Evolutionary conservation across 352 stramenopile species (phyloP).

Genomic region (Pythium phragmitis): DNA sequence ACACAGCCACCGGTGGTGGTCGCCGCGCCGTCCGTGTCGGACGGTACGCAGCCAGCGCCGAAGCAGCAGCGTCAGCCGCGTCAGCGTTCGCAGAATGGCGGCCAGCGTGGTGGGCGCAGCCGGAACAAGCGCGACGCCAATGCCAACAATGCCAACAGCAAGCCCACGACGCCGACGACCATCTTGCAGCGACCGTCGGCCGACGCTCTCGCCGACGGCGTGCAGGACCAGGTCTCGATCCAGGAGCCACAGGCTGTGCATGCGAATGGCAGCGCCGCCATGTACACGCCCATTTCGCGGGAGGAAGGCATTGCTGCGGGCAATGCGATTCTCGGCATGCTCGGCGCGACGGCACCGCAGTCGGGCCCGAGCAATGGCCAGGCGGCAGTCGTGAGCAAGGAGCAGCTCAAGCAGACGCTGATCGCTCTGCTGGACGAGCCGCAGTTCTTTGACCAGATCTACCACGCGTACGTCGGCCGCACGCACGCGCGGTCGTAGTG

Average conservation of each 20-base stretch:
- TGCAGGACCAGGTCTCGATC: constrained; percentile 12
- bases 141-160: constrained; percentile 32
- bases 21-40: background rate
- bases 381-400: constrained; percentile 61
- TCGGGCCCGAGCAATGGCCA: constrained; percentile 9
- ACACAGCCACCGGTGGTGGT: constrained; percentile 7
- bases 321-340: constrained; percentile 83
- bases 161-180: constrained; percentile 41
- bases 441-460: constrained; percentile 88
- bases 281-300: constrained; percentile 68
- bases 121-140: constrained; percentile 34
- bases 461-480: constrained; percentile 79
- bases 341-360: constrained; percentile 37
- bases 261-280: constrained; percentile 6
- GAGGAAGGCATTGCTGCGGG: constrained; percentile 79
- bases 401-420: constrained; percentile 85
- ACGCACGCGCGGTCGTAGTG: constrained; percentile 35
- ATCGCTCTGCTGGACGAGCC: constrained; percentile 76
- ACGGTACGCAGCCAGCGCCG: constrained; percentile 12
- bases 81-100: constrained; percentile 26
- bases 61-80: constrained; percentile 19
- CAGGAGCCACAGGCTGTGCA: background rate
- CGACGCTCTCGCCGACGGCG: background rate
- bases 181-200: constrained; percentile 56
- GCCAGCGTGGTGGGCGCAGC: constrained; percentile 21